A percentile compares a stretch with the other conserved stretches of the same genome.
Conservation (phyloP, 176 grass and related monocot genomes). For the Oryza glumipatula region DNA sequence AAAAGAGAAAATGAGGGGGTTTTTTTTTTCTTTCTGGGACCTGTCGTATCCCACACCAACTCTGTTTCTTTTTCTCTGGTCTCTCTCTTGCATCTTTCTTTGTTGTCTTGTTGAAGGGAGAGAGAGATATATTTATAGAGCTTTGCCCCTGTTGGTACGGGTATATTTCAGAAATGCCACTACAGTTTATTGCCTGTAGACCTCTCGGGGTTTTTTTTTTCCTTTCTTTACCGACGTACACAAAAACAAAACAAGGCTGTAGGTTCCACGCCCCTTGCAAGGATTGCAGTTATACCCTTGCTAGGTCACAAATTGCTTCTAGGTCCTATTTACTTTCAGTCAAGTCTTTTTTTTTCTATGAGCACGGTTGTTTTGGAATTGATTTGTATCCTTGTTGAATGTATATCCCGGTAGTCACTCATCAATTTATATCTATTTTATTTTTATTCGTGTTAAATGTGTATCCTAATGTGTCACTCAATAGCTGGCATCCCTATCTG, state of each 20-base stretch:
- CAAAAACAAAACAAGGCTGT: too few species aligned
- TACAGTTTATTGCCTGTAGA: neutral
- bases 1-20: neutral
- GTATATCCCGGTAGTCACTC: neutral
- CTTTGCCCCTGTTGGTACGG: constrained; percentile 6
- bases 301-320: neutral
- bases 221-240: neutral
- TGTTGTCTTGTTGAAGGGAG: neutral
- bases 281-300: neutral
- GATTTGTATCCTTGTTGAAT: neutral
- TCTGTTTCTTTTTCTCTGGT: constrained; percentile 32
- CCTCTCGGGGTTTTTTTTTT: neutral
- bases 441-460: neutral
- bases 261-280: too few species aligned
- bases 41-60: constrained; percentile 75
- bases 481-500: neutral
- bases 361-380: neutral
- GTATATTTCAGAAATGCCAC: constrained; percentile 30
- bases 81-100: constrained; percentile 18
- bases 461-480: neutral
- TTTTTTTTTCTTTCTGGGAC: constrained; percentile 48
- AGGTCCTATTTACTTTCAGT: neutral
- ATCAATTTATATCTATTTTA: neutral
- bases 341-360: neutral
- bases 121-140: too few species aligned